A percentile compares a stretch with the other conserved stretches of the same genome.
Evolutionary conservation across 1,284 basidiomycete genomes (phyloP).

Genomic region (Albatrellus sp.): DNA sequence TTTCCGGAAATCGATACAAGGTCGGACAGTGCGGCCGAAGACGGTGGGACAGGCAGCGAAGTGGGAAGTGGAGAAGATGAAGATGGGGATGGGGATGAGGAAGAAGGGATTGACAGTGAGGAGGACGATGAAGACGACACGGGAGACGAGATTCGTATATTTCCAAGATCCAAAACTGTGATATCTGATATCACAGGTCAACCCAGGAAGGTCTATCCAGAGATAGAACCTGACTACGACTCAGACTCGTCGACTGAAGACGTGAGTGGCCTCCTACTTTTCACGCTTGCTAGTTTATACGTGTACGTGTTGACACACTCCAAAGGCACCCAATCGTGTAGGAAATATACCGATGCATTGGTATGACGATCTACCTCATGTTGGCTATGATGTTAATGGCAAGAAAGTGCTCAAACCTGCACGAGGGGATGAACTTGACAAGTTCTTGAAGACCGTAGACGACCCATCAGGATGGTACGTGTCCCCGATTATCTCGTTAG

Average conservation of each 20-base stretch:
- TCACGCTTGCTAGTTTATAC: not conserved
- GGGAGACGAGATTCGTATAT: constrained; percentile 30
- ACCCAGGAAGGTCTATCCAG: constrained; percentile 83
- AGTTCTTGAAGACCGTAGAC: constrained; percentile 90
- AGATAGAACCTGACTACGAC: constrained; percentile 94
- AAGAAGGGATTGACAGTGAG: constrained; percentile 19
- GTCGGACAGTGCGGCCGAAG: constrained; percentile 25
- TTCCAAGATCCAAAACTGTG: constrained; percentile 57
- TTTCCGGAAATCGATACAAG: constrained; percentile 45
- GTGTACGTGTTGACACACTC: constrained; percentile 4
- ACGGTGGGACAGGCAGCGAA: constrained; percentile 18
- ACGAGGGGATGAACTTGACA: constrained; percentile 93
- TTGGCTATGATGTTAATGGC: constrained; percentile 95
- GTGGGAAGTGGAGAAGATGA: constrained; percentile 26
- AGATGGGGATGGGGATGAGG: constrained; percentile 23
- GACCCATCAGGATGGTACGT: constrained; percentile 82
- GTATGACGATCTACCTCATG: constrained; percentile 99
- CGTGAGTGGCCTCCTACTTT: constrained; percentile 34
- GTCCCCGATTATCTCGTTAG: not conserved
- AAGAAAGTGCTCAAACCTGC: constrained; percentile 92
- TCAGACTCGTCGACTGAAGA: constrained; percentile 97
- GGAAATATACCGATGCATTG: constrained; percentile 96
- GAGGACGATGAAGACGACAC: constrained; percentile 24
- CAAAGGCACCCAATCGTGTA: constrained; percentile 82
- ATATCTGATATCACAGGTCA: constrained; percentile 79